Base-by-base conservation (phyloP, 164 flowering plant genomes). In the Vitis amurensis region DNA sequence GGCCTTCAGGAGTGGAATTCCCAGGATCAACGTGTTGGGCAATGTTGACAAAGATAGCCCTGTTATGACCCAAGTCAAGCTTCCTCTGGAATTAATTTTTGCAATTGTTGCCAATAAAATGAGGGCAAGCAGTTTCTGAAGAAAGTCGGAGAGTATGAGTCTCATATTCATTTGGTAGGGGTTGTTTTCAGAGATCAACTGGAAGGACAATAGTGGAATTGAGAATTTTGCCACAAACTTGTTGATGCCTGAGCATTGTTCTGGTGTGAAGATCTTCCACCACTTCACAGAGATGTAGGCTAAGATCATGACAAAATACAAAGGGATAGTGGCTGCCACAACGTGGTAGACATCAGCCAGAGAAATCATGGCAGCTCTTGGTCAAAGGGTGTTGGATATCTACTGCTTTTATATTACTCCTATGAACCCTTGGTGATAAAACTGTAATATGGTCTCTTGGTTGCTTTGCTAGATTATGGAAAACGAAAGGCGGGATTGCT, bases 211-310 rank as follows among this genome's bases (percentile, higher is more conserved):
- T 3, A 91, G 75, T 13, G 98, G 97, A 55, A 93, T 83, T 16
- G 97, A 85, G 72, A 88, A 82, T 62, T 84, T 91, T 0, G 95
- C 86, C 9, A 93, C 95, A 64, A 91, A 93, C 74, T 82, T 91
- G 87, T 91, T 93, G 57, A 93, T 93, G 64, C 94, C 98, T 3
- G 89, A 69, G 77, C 97, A 93, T 80, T 93, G 97, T 59, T 88
- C 97, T 17, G 88, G 82, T 13, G 89, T 81, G 78, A 93, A 93
- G 63, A 93, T 77, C 73, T 85, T 88, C 87, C 83, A 82, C 83
- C 89, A 83, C 80, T 81, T 88, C n/a, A 85, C 76, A 16, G 94
- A 90, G 6, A 78, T 50, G 73, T 87, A 91, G 63, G 90, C 97
- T 68, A 88, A 67, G 64, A 87, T 69, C 91, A 90, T 85, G 63